These are phyloP conservation scores for Pterulicium gracile DNA, from an alignment of 1,284 basidiomycete genomes.

Conservation along the genomic window DNA sequence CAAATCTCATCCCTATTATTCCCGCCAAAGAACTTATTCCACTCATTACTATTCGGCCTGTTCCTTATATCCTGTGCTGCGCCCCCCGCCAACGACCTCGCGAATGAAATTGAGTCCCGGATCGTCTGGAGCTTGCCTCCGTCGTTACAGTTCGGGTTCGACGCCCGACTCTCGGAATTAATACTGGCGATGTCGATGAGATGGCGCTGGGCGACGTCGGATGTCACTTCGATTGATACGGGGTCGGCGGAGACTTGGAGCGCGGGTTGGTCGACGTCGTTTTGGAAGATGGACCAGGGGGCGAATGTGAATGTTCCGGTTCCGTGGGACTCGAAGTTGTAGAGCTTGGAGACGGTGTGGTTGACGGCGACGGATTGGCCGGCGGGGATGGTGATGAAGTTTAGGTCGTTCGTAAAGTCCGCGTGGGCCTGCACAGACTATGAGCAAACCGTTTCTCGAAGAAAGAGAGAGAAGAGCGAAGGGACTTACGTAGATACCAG, in stretches of 20 bases:
- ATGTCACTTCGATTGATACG: not conserved
- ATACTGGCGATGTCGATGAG: not conserved
- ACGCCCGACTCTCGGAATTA: not conserved
- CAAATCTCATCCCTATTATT: not conserved
- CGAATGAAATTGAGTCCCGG: not conserved
- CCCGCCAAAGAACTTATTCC: slow-evolving; percentile 1
- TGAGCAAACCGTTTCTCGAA: not conserved
- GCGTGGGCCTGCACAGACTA: not conserved
- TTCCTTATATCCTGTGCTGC: not conserved
- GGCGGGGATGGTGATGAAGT: not conserved
- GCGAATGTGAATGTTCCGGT: not conserved
- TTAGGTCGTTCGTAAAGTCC: not conserved
- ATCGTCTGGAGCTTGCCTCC: not conserved
- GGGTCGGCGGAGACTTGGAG: not conserved
- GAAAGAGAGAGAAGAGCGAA: not conserved
- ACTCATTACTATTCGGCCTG: not conserved
- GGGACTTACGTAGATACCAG: not conserved
- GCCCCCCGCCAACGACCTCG: not conserved
- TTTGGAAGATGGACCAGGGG: not conserved
- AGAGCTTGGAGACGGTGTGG: not conserved
- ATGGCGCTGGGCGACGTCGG: not conserved
- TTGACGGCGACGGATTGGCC: not conserved
- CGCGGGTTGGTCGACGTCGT: not conserved
- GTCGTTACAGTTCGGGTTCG: not conserved
- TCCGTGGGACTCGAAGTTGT: not conserved